Evolutionary conservation across 2,329 filamentous ascomycete species (phyloP).

Genomic region (Talaromyces sp.): DNA sequence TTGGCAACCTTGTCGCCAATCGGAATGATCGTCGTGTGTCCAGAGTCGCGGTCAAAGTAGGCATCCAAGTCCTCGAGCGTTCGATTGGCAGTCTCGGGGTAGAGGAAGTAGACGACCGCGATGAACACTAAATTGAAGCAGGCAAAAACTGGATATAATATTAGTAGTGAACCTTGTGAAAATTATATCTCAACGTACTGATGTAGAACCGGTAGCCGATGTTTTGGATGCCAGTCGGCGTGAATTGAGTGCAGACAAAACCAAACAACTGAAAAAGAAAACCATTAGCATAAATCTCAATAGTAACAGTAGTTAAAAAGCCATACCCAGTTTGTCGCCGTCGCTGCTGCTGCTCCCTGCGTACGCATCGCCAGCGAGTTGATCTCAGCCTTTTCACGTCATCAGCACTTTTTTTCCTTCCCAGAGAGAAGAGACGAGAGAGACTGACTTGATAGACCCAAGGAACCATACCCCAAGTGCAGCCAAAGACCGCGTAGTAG

Average conservation of each 20-base stretch:
- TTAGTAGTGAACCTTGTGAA: background rate
- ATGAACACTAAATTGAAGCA: constrained; percentile 25
- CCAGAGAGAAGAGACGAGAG: too few relatives aligned
- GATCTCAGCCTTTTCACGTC: constrained; percentile 37
- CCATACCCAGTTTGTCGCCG: constrained; percentile 29
- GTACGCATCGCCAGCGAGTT: constrained; percentile 39
- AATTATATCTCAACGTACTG: background rate
- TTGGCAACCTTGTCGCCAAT: background rate
- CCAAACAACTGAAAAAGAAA: constrained; percentile 1
- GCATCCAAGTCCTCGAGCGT: constrained; percentile 32
- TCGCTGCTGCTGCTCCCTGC: constrained; percentile 32
- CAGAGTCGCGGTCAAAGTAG: constrained; percentile 1
- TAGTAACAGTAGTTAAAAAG: background rate
- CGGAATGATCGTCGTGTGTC: background rate
- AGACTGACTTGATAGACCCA: constrained; percentile 44
- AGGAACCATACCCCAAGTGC: constrained; percentile 22
- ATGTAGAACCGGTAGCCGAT: constrained; percentile 14
- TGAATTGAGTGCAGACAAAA: constrained; percentile 14
- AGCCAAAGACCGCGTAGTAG: constrained; percentile 13
- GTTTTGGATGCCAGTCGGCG: constrained; percentile 12
- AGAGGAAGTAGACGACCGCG: constrained; percentile 44
- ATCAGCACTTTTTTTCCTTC: too few relatives aligned
- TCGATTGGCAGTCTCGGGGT: constrained; percentile 40
- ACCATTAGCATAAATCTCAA: background rate
- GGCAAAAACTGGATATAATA: background rate